These are phyloP conservation scores for Populus hybrid DNA, from an alignment of 441 rosid genomes.

Conservation along the genomic window DNA sequence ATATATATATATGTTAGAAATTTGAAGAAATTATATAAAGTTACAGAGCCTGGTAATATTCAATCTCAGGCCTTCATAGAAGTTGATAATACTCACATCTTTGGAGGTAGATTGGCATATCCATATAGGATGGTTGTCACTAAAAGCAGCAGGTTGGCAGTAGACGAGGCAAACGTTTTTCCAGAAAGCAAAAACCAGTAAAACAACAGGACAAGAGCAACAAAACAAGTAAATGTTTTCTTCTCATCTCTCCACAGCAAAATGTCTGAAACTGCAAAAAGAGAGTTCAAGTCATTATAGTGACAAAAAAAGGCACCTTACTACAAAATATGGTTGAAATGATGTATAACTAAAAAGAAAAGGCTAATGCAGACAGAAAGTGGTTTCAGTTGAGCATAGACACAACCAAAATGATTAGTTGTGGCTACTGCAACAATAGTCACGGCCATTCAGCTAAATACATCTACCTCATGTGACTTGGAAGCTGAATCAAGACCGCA, in stretches of 20 bases:
- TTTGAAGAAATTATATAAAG: not conserved
- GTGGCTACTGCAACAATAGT: not conserved
- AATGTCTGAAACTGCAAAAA: slow-evolving; percentile 72
- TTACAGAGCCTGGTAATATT: not conserved
- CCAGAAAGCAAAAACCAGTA: slow-evolving; percentile 82
- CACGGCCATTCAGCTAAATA: slow-evolving; percentile 1
- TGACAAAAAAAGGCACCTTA: not conserved
- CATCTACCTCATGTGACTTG: not conserved
- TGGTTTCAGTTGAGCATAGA: not conserved
- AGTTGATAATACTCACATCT: slow-evolving; percentile 47
- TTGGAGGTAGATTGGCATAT: slow-evolving; percentile 47
- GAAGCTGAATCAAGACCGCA: not conserved
- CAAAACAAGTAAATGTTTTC: slow-evolving; percentile 65
- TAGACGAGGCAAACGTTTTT: slow-evolving; percentile 65
- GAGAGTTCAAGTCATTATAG: slow-evolving; percentile 19
- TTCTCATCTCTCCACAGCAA: slow-evolving; percentile 95
- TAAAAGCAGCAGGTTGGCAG: slow-evolving; percentile 63
- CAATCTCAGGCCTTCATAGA: not conserved
- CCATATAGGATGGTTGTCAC: slow-evolving; percentile 49
- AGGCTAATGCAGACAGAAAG: not conserved
- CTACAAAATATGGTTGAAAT: not conserved
- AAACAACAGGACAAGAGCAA: slow-evolving; percentile 47
- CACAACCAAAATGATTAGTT: not conserved
- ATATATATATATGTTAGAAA: not conserved
- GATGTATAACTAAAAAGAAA: not conserved